Evolutionary conservation across 352 stramenopile species (phyloP), one percentile per base, ranked within the genome.

Genomic region (Globisporangium sylvaticum): DNA sequence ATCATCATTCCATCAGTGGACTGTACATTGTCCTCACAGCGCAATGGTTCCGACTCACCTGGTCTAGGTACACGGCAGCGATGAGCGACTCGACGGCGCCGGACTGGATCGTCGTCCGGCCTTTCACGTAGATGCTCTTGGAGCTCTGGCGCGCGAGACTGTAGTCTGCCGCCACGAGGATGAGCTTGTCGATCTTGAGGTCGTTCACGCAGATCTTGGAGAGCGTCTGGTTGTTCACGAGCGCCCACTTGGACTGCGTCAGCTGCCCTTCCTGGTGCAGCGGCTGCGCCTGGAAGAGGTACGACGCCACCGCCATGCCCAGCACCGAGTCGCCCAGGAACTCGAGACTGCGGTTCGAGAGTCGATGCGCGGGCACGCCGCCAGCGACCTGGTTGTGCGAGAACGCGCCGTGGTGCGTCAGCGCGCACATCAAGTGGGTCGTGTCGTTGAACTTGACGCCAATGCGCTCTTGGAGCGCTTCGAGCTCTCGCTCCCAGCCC

Each of bases 321-420:
- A 95, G 73, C 10, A 95, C 32, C 59, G 87, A 91, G 71, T 95
- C 87, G 31, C 87, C 87, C 1, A 95, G 73, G 62, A 91, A 94
- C 69, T 95, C 87, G 22, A 95, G 71, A 70, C 83, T 91, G 32
- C 87, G 84, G 65, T 95, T 95, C 53, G 87, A 90, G 12, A 91
- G 67, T 18, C 87, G 85, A 37, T 90, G 77, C 4, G 80, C 73
- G 1, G 78, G 76, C 6, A 92, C 71, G 12, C 73, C 65, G 1
- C 68, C 32, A 0, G 75, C 72, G 31, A 93, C 66, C 7, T 76
- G 64, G 59, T 77, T 68, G 44, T 75, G 71, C 6, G 71, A 68
- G n/a, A 94, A 72, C 32, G 75, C 79, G n/a, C 87, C 86, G 57
- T 92, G 85, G 59, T 95, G 87, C 8, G 82, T 89, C 37, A 94